Evolutionary conservation across 1,284 basidiomycete genomes (phyloP), one percentile per base, ranked within the genome.

Genomic region (Phylloporus sp.): DNA sequence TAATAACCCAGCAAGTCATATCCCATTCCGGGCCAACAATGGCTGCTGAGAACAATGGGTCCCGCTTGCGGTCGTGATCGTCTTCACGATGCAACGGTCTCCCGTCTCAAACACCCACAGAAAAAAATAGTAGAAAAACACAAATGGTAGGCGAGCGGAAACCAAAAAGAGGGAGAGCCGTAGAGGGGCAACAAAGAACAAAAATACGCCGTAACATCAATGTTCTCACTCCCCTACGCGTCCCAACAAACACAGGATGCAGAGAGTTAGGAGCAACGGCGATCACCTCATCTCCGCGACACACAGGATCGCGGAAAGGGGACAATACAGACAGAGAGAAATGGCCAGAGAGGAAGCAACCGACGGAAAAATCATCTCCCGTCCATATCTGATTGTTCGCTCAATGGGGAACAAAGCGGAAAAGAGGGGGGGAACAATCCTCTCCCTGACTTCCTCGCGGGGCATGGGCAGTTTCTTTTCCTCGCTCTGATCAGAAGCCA

Each of bases 251-350:
- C 71, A 74, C 68, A 76, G 66, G 66, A 65, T 64, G 53, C 4
- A 17, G 14, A 29, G 19, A 37, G 4, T 74, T 71, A 74, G 75
- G 76, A 69, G 74, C 23, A 56, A 71, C 74, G 76, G 77, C 71
- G 69, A 76, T 75, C 77, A 72, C 17, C 67, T 75, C 77, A 76
- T 79, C 65, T 78, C 77, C 76, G 75, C 62, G n/a, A 62, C 27
- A 70, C 39, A 71, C 70, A 74, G 68, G 66, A 67, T 63, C 49
- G 55, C 66, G 56, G 62, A 67, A 76, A 49, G 53, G 60, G 63
- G 17, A 62, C 53, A 60, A 65, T 64, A 37, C 23, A 23, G 55
- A 53, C 52, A 41, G 60, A 37, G 45, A 63, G 66, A 53, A 64
- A 71, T 25, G 65, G 47, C 49, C 60, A 27, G 52, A 63, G 55